Base-by-base conservation (phyloP, 768 basidiomycete species). In the Mycena galericulata region DNA sequence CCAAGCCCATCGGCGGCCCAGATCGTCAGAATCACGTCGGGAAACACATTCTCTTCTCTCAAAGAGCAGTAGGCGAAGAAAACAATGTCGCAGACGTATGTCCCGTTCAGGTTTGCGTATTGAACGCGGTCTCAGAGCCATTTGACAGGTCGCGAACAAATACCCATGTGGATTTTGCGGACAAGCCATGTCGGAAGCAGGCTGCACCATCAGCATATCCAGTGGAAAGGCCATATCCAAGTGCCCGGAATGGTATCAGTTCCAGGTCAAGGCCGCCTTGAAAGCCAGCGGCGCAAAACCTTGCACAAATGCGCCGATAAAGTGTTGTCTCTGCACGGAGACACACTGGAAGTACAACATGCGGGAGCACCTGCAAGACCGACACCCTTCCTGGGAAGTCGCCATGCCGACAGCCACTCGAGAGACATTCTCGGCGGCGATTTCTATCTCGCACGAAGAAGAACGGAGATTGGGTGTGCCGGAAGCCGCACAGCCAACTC, bases 1-100 rank as follows among this genome's bases (percentile, higher is more conserved):
- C 12, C 3, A 59, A 65, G 17, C 43, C 26, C 14, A 22, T 65
- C 18, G 38, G 56, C 12, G 64, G 47, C 0, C 56, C 56, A 6
- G 64, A 65, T 30, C 56, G 64, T 1, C 64, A 65, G 20, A 59
- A 65, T 15, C 64, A 65, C 49, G 36, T 59, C 18, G 64, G 64
- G 1, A 59, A 34, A 12, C 64, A 65, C 40, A 65, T 65, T n/a
- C 24, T 59, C 14, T 30, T 65, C 29, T 36, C 45, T 6, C 17
- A 47, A 18, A 41, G 54, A 45, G 63, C 32, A 20, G 46, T 65
- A 6, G 45, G 3, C 8, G 63, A 65, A 40, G 12, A 18, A 32
- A 55, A 51, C n/a, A 62, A 15, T 30, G 47, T 51, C 0, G 41
- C 36, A 15, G 32, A 62, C 38, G 50, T 49, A 41, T n/a, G n/a